Conservation (phyloP, 2,329 filamentous ascomycete species). For the Alternaria sp. region DNA sequence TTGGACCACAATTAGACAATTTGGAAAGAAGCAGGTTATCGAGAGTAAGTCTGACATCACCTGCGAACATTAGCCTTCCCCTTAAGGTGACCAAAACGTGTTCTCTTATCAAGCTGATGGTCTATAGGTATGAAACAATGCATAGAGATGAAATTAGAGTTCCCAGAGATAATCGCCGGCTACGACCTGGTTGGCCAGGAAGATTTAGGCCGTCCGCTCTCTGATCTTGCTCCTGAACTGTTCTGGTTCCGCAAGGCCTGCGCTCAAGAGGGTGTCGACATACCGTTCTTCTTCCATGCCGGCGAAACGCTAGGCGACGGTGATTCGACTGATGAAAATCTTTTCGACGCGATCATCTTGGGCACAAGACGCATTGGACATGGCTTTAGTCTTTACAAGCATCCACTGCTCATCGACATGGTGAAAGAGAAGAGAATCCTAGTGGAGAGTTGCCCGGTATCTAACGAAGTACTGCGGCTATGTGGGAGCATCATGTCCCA, state of each 20-base stretch:
- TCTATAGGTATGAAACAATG: slow-evolving; percentile 78
- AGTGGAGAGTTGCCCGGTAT: slow-evolving; percentile 89
- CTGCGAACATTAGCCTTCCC: not conserved
- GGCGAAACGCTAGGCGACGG: slow-evolving; percentile 87
- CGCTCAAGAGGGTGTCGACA: slow-evolving; percentile 76
- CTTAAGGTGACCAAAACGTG: not conserved
- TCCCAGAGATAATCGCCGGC: slow-evolving; percentile 81
- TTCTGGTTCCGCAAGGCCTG: slow-evolving; percentile 95
- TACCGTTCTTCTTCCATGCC: slow-evolving; percentile 96
- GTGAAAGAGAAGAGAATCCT: slow-evolving; percentile 89
- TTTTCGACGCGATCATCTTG: slow-evolving; percentile 88
- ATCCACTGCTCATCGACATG: slow-evolving; percentile 87
- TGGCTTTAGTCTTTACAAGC: slow-evolving; percentile 87
- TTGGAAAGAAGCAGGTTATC: slow-evolving; percentile 71
- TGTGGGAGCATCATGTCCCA: slow-evolving; percentile 80
- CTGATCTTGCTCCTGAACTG: slow-evolving; percentile 80
- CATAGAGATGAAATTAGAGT: slow-evolving; percentile 80
- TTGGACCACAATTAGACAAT: slow-evolving; percentile 77
- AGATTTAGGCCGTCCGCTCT: slow-evolving; percentile 77
- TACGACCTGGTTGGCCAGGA: slow-evolving; percentile 93
- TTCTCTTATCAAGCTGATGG: not conserved
- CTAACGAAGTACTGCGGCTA: slow-evolving; percentile 85
- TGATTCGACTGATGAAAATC: slow-evolving; percentile 78
- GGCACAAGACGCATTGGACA: slow-evolving; percentile 91
- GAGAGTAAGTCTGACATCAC: slow-evolving; percentile 59